Evolutionary conservation across 2,329 filamentous ascomycete species (phyloP).

Genomic region (Colletotrichum kahawae): DNA sequence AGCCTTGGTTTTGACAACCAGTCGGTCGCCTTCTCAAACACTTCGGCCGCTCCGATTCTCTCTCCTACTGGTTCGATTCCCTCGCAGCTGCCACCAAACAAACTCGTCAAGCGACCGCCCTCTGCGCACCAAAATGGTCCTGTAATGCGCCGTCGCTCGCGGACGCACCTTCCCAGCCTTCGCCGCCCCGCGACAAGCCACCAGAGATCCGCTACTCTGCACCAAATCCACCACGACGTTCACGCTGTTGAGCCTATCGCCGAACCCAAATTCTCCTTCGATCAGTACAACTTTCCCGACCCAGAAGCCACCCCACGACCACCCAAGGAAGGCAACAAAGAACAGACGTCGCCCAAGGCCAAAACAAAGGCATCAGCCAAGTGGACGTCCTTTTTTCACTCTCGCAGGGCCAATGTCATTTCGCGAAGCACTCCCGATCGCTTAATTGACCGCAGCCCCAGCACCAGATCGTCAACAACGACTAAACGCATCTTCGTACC

Average conservation of each 20-base stretch:
- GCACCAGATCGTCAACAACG: slow-evolving; percentile 16
- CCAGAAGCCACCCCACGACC: not conserved
- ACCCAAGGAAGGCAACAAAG: not conserved
- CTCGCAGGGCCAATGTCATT: slow-evolving; percentile 35
- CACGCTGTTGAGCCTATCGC: slow-evolving; percentile 23
- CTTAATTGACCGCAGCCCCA: slow-evolving; percentile 31
- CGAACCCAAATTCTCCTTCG: slow-evolving; percentile 22
- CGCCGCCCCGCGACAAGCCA: slow-evolving; percentile 80
- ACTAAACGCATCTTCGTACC: slow-evolving; percentile 32
- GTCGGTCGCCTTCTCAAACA: slow-evolving; percentile 69
- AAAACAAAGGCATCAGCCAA: slow-evolving; percentile 26
- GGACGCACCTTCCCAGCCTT: slow-evolving; percentile 68
- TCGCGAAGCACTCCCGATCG: slow-evolving; percentile 31
- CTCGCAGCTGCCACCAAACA: slow-evolving; percentile 67
- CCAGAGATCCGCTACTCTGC: slow-evolving; percentile 74
- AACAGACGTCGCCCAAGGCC: not conserved
- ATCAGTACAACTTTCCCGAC: slow-evolving; percentile 6
- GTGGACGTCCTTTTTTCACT: slow-evolving; percentile 66
- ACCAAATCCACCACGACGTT: slow-evolving; percentile 50
- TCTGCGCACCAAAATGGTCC: slow-evolving; percentile 55
- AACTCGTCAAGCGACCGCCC: slow-evolving; percentile 76
- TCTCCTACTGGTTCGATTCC: slow-evolving; percentile 41
- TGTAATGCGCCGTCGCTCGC: slow-evolving; percentile 53
- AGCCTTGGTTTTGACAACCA: slow-evolving; percentile 70
- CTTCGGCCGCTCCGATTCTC: slow-evolving; percentile 70